Conservation (phyloP, 1,284 basidiomycete species). For the Ustilago sp. region DNA sequence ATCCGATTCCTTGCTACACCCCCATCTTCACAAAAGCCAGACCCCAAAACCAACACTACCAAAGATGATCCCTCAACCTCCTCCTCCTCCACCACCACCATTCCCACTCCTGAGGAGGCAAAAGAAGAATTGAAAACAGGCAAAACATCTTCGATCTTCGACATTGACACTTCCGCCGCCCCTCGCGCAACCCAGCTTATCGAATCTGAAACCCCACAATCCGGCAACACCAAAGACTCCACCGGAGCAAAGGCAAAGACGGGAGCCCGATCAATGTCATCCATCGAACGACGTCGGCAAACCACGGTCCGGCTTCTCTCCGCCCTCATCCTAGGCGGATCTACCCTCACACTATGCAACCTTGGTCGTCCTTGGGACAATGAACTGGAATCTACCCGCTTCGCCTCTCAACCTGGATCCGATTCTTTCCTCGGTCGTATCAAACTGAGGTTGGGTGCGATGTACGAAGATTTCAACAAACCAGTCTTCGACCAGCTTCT, state of each 20-base stretch:
- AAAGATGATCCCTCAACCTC: not conserved
- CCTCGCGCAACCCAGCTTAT: constrained; percentile 38
- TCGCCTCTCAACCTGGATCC: constrained; percentile 33
- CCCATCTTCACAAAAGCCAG: constrained; percentile 9
- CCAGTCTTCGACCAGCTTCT: constrained; percentile 91
- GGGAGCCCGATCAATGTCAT: constrained; percentile 65
- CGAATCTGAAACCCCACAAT: constrained; percentile 18
- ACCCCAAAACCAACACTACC: constrained; percentile 9
- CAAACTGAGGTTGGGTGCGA: constrained; percentile 48
- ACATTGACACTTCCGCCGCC: constrained; percentile 57
- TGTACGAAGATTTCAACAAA: constrained; percentile 61
- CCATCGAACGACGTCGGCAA: constrained; percentile 68
- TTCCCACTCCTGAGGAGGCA: not conserved
- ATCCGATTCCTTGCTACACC: constrained; percentile 42
- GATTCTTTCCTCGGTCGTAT: constrained; percentile 61
- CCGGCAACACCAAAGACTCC: constrained; percentile 17
- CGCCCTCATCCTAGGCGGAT: constrained; percentile 46
- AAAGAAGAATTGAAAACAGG: constrained; percentile 15
- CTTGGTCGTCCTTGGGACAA: constrained; percentile 68
- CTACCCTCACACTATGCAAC: constrained; percentile 55
- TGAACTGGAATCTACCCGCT: constrained; percentile 62
- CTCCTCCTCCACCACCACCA: not conserved
- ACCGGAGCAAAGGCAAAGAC: constrained; percentile 68
- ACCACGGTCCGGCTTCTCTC: constrained; percentile 54
- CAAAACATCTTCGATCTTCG: constrained; percentile 48